Base-by-base conservation (phyloP, 768 basidiomycete species). In the Lentinus brumalis region DNA sequence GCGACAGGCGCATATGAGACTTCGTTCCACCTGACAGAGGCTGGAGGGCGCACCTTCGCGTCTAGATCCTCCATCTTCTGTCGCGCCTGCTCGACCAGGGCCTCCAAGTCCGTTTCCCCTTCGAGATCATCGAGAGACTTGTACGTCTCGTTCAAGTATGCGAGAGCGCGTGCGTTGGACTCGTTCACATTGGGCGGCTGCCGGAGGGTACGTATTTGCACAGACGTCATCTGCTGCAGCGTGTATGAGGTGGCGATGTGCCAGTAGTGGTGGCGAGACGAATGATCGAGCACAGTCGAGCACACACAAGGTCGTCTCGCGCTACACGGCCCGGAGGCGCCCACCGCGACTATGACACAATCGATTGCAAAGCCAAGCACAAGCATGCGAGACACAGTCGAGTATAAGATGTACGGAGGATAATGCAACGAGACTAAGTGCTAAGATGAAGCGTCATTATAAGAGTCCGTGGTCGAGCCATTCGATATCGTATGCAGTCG, bases 151-250 rank as follows among this genome's bases (percentile, higher is more conserved):
- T 89, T 80, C 6, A 92, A 61, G 39, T 67, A 56, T 6, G 70
- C 65, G 21, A 80, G 62, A 60, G 76, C 53, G 68, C 54, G 79
- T 73, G 62, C 66, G 68, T 81, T 59, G 66, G 68, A 59, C 15
- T 75, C 62, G 18, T 70, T 60, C 26, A 67, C 31, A 66, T 79
- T 78, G 32, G 88, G 82, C 21, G 82, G 82, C 39, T 77, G 70
- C 58, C 83, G 80, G 18, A 88, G 68, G 9, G 74, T 71, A 64
- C 75, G 79, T 35, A 90, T 78, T 57, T 80, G 76, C 31, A 62
- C 66, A 30, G 81, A 77, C 49, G 80, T 69, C 46, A 49, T 49
- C n/a, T 35, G 35, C 7, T 35, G 11, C 35, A 35, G 35, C 3
- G 35, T 7, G 35, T 7, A 35, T 3, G 11, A 35, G 35, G 7